Evolutionary conservation across 2,329 filamentous ascomycete species (phyloP), one percentile per base, ranked within the genome.

Genomic region (Coniochaeta sp.): DNA sequence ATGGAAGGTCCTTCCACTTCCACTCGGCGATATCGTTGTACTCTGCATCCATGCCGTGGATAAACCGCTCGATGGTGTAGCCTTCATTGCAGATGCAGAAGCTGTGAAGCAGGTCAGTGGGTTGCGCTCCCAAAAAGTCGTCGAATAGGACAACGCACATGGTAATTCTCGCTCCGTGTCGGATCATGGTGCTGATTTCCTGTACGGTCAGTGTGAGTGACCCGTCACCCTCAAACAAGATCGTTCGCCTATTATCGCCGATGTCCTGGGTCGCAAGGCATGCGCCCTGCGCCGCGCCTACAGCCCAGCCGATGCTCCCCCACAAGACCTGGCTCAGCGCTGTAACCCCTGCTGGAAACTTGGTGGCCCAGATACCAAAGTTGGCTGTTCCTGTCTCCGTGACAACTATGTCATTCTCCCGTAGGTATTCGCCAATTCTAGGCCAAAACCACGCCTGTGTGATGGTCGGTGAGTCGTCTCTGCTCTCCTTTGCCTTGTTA

Each of bases 181-280:
- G 83, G 64, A 96, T 84, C 82, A 96, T 93, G 12, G 91, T 95
- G 72, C 86, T 89, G 64, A 96, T 71, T 74, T 95, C 91, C 71
- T 96, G 91, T 0, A 84, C 88, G 0, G 91, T 96, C 61, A 96
- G 80, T 72, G 96, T 91, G 73, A 96, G 87, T 61, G 87, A 91
- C 31, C 92, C 92, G 68, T 96, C 92, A 26, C 92, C 92, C n/a
- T 92, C 90, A 69, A 96, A 93, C 40, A 96, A 79, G 54, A 97
- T 87, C 0, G 89, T 91, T 62, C 92, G 80, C 28, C 85, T 76
- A 58, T 84, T 78, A 36, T 73, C 72, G 5, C 77, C 78, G 40
- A 76, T 74, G 69, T 95, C 91, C 67, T 86, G 87, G 0, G 86
- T 84, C 0, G 90, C 92, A 12, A 95, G 79, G 1, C 89, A 89